phyloP scores from a whole-genome alignment of 2,329 filamentous ascomycete species.

The Pestalotiopsis sp. region DNA sequence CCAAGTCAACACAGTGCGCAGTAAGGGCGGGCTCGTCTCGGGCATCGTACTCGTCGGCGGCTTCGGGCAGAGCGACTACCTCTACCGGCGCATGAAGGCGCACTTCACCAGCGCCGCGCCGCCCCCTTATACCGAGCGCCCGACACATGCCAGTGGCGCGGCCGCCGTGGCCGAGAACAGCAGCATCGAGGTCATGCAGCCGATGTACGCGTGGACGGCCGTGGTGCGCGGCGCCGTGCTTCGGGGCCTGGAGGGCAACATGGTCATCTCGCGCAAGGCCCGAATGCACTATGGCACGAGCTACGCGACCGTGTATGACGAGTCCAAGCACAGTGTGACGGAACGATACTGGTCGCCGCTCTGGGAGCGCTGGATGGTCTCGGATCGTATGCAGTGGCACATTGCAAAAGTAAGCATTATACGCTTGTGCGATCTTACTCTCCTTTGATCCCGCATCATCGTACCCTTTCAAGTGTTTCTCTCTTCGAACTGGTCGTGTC shows the following conservation, averaged over 20 bases:
- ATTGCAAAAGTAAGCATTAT: slow-evolving; percentile 66
- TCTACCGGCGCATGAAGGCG: slow-evolving; percentile 68
- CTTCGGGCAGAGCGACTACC: slow-evolving; percentile 77
- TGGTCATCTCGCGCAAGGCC: slow-evolving; percentile 74
- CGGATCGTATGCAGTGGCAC: slow-evolving; percentile 83
- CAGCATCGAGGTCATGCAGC: slow-evolving; percentile 78
- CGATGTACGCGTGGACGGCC: slow-evolving; percentile 79
- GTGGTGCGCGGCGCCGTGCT: slow-evolving; percentile 77
- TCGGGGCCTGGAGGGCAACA: slow-evolving; percentile 73
- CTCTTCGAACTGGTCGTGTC: neutral
- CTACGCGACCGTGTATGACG: slow-evolving; percentile 79
- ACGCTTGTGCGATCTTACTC: neutral
- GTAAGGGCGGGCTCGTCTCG: slow-evolving; percentile 62
- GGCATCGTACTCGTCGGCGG: slow-evolving; percentile 82
- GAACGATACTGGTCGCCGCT: slow-evolving; percentile 79
- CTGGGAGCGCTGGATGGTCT: slow-evolving; percentile 83
- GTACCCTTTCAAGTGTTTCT: neutral
- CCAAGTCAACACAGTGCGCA: slow-evolving; percentile 63
- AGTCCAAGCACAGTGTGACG: slow-evolving; percentile 68
- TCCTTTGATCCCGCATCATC: no score
- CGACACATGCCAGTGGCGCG: slow-evolving; percentile 60
- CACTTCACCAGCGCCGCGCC: slow-evolving; percentile 64
- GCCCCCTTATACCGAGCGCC: slow-evolving; percentile 66
- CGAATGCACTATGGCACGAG: slow-evolving; percentile 79
- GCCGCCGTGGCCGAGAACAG: slow-evolving; percentile 45